A percentile compares a stretch with the other conserved stretches of the same genome.
Evolutionary conservation across 78 protist species (phyloP).

Genomic region (Kipferlia bialata): DNA sequence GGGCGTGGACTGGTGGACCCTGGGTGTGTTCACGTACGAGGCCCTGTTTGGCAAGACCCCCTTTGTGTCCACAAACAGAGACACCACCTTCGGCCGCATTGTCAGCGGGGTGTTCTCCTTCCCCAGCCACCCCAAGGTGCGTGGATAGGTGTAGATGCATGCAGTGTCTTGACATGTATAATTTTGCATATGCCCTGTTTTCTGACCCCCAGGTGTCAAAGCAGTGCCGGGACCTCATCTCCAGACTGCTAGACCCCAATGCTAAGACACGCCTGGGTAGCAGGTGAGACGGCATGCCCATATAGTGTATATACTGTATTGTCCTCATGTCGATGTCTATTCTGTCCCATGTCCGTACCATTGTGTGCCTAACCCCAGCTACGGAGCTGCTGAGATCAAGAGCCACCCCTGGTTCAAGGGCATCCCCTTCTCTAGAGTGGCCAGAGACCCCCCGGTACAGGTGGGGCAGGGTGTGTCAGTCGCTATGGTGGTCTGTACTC

Average conservation of each 20-base stretch:
- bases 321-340: too few species aligned
- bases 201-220: not conserved
- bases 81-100: not conserved
- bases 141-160: too few species aligned
- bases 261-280: not conserved
- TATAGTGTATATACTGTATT: too few species aligned
- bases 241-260: not conserved
- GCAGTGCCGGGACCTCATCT: not conserved
- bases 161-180: too few species aligned
- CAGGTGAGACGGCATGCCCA: too few species aligned
- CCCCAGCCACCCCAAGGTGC: not conserved
- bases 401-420: constrained; percentile 21
- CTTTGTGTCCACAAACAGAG: not conserved
- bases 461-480: too few species aligned
- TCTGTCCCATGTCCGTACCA: too few species aligned
- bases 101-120: not conserved
- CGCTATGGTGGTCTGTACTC: too few species aligned
- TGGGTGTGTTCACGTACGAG: constrained; percentile 38
- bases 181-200: too few species aligned
- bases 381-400: constrained; percentile 4
- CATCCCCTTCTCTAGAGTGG: not conserved
- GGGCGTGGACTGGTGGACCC: constrained; percentile 55
- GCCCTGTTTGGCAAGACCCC: constrained; percentile 11
- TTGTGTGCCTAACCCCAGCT: too few species aligned
- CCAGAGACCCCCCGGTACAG: not conserved